Evolutionary conservation across 768 basidiomycete species (phyloP).

Genomic region (Royoungia palumana): DNA sequence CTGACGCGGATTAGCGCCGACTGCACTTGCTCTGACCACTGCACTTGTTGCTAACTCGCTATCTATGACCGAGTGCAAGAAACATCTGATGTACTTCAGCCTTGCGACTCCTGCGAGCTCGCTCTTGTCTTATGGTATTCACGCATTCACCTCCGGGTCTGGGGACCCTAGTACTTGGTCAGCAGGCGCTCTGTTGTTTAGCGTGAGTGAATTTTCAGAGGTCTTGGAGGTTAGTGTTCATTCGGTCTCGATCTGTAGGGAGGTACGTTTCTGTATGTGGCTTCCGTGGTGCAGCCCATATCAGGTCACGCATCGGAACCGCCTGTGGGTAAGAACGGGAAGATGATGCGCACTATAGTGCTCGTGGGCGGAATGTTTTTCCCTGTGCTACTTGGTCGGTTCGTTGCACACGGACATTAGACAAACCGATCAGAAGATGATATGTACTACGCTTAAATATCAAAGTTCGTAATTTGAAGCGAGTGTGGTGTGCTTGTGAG

Average conservation of each 20-base stretch:
- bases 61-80: slow-evolving; percentile 63
- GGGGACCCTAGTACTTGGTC: slow-evolving; percentile 50
- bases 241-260: slow-evolving; percentile 46
- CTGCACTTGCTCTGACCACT: slow-evolving; percentile 83
- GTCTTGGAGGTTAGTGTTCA: background rate
- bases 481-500: background rate
- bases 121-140: slow-evolving; percentile 65
- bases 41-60: slow-evolving; percentile 79
- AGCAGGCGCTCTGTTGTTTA: slow-evolving; percentile 77
- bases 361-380: slow-evolving; percentile 68
- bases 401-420: slow-evolving; percentile 61
- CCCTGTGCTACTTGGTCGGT: slow-evolving; percentile 56
- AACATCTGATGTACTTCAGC: slow-evolving; percentile 74
- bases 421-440: background rate
- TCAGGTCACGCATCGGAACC: slow-evolving; percentile 43
- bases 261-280: slow-evolving; percentile 93
- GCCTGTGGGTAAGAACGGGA: slow-evolving; percentile 41
- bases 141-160: slow-evolving; percentile 46
- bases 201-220: slow-evolving; percentile 51
- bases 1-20: slow-evolving; percentile 62
- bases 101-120: slow-evolving; percentile 83
- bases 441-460: no score
- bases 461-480: slow-evolving; percentile 1
- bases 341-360: slow-evolving; percentile 46
- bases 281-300: slow-evolving; percentile 81